Conservation (phyloP, 495 filamentous ascomycete genomes). For the Echria macrotheca region DNA sequence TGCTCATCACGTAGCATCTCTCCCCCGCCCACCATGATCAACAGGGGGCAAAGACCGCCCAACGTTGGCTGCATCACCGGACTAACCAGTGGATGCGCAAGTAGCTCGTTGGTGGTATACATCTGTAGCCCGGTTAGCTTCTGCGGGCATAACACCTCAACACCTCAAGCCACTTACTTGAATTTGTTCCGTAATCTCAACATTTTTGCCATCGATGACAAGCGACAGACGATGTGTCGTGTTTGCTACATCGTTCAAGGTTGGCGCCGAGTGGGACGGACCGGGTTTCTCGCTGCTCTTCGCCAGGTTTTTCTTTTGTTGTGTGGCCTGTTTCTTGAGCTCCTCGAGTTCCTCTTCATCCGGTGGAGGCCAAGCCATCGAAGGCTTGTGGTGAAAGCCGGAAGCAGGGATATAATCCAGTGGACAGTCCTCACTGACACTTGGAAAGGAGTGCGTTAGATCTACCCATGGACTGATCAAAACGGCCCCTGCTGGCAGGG, state of each 20-base stretch:
- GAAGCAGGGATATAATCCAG: constrained; percentile 81
- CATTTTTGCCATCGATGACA: constrained; percentile 59
- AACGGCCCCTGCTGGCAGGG: constrained; percentile 82
- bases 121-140: no score
- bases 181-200: constrained; percentile 84
- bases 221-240: constrained; percentile 51
- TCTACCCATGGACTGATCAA: constrained; percentile 93
- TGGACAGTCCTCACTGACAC: constrained; percentile 64
- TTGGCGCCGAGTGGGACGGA: constrained; percentile 14
- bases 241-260: constrained; percentile 28
- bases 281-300: constrained; percentile 1
- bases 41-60: constrained; percentile 79
- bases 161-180: constrained; percentile 46
- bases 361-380: constrained; percentile 83
- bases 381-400: constrained; percentile 83
- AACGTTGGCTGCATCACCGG: constrained; percentile 79
- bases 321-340: constrained; percentile 31
- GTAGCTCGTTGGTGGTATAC: constrained; percentile 82
- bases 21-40: constrained; percentile 80
- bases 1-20: constrained; percentile 91
- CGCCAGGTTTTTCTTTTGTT: constrained; percentile 19
- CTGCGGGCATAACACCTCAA: no score
- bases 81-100: constrained; percentile 84
- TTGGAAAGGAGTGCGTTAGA: constrained; percentile 89
- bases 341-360: constrained; percentile 60